Evolutionary conservation across 345 rosid genomes (phyloP).

Genomic region (Pistacia vera): DNA sequence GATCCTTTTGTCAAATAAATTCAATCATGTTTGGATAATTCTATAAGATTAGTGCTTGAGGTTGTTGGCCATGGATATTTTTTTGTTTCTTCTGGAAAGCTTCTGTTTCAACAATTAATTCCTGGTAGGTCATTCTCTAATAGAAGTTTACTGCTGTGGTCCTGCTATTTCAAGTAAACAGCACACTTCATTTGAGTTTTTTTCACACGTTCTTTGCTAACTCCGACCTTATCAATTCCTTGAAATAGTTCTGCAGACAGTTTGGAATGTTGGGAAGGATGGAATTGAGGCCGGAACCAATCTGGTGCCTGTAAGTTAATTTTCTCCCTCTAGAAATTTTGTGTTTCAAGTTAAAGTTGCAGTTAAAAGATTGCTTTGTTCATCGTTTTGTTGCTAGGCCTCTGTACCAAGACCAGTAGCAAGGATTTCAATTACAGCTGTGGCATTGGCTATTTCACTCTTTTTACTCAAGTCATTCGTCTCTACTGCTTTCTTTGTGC

Average conservation of each 20-base stretch:
- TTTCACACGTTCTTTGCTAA: slow-evolving; percentile 7
- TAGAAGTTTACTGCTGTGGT: background rate
- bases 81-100: background rate
- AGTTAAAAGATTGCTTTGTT: background rate
- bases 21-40: background rate
- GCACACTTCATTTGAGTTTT: background rate
- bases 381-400: slow-evolving; percentile 35
- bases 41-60: too few species aligned
- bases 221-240: slow-evolving; percentile 3
- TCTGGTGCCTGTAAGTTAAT: slow-evolving; percentile 79
- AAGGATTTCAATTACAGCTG: slow-evolving; percentile 52
- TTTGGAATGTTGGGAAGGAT: slow-evolving; percentile 82
- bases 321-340: slow-evolving; percentile 16
- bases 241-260: slow-evolving; percentile 62
- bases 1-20: background rate
- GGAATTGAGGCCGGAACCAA: slow-evolving; percentile 82
- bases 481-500: slow-evolving; percentile 78
- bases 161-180: slow-evolving; percentile 7
- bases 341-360: background rate
- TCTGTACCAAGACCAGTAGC: slow-evolving; percentile 69
- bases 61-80: background rate
- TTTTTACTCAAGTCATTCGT: slow-evolving; percentile 68
- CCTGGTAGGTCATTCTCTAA: background rate
- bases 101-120: background rate
- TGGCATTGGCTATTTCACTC: slow-evolving; percentile 46